Evolutionary conservation across 345 rosid genomes (phyloP).

Genomic region (Populus pruinosa): DNA sequence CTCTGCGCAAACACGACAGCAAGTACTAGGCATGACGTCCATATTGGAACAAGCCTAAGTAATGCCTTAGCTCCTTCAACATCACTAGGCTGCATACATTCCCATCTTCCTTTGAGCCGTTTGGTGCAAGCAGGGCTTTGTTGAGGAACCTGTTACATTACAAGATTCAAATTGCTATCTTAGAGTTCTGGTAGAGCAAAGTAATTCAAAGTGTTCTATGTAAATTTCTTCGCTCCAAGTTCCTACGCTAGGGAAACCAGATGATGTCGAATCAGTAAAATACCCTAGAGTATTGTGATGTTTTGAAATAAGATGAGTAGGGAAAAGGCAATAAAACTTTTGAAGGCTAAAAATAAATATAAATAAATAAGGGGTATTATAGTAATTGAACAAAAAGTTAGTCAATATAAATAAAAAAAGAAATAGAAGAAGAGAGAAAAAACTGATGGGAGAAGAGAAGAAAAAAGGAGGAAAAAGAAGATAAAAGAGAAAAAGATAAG

Average conservation of each 20-base stretch:
- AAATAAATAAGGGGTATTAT: no score
- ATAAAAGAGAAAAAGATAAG: no score
- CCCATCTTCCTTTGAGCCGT: slow-evolving; percentile 2
- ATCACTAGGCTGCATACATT: slow-evolving; percentile 11
- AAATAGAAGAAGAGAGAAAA: no score
- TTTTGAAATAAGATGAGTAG: no score
- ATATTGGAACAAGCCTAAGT: slow-evolving; percentile 26
- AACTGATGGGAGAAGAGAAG: no score
- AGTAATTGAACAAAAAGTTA: no score
- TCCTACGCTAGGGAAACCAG: neutral
- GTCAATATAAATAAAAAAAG: no score
- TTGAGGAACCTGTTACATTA: slow-evolving; percentile 19
- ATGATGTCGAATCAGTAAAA: neutral
- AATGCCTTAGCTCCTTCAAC: slow-evolving; percentile 27
- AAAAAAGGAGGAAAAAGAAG: no score
- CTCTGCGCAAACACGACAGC: slow-evolving; percentile 19
- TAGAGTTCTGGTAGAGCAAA: neutral
- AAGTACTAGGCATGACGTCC: slow-evolving; percentile 18
- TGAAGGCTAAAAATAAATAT: no score
- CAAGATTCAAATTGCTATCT: neutral
- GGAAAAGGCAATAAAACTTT: no score
- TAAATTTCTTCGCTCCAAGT: neutral
- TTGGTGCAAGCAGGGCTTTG: slow-evolving; percentile 20
- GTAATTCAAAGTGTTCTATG: neutral
- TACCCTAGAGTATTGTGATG: no score